Percentiles rank a stretch among this genome's conserved stretches.
phyloP scores from a whole-genome alignment of 2,329 filamentous ascomycete species.

The Botrytis galanthina region DNA sequence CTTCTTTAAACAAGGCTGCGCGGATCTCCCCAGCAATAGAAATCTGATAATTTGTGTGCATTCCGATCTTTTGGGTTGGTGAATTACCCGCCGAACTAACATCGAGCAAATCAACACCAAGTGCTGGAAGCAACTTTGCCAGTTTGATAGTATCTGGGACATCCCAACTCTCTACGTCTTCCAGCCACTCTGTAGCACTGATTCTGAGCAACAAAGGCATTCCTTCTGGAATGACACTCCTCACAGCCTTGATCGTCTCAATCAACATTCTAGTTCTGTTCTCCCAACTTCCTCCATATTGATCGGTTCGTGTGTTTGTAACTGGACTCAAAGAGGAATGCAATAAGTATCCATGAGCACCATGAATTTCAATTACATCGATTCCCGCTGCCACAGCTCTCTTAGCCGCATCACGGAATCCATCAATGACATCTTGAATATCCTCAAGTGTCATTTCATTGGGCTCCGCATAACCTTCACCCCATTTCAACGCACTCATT shows the following conservation, averaged over 20 bases:
- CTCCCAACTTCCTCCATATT: conserved; percentile 64
- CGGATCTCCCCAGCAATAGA: conserved; percentile 71
- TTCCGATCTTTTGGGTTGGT: conserved; percentile 45
- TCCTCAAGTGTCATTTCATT: conserved; percentile 54
- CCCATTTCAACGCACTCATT: conserved; percentile 58
- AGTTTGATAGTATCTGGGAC: conserved; percentile 50
- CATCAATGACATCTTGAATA: conserved; percentile 40
- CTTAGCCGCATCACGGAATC: conserved; percentile 40
- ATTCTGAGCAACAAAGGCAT: conserved; percentile 60
- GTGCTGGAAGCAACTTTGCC: conserved; percentile 65
- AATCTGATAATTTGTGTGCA: conserved; percentile 68
- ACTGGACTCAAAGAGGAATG: conserved; percentile 62
- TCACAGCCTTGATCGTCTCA: conserved; percentile 52
- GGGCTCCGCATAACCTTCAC: conserved; percentile 53
- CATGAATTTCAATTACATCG: conserved; percentile 63
- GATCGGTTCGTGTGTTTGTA: conserved; percentile 59
- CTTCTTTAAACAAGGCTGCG: conserved; percentile 54
- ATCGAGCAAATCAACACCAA: conserved; percentile 80
- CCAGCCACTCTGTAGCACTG: conserved; percentile 63
- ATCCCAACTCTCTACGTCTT: conserved; percentile 39
- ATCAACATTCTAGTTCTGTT: conserved; percentile 62
- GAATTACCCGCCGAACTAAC: conserved; percentile 75
- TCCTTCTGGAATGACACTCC: conserved; percentile 50
- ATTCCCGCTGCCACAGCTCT: conserved; percentile 49
- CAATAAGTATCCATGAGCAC: conserved; percentile 65